Percentiles rank a stretch among this genome's conserved stretches.
Evolutionary conservation across 148 eudicot genomes (phyloP).

Genomic region (Rhododendron ferrugineum): DNA sequence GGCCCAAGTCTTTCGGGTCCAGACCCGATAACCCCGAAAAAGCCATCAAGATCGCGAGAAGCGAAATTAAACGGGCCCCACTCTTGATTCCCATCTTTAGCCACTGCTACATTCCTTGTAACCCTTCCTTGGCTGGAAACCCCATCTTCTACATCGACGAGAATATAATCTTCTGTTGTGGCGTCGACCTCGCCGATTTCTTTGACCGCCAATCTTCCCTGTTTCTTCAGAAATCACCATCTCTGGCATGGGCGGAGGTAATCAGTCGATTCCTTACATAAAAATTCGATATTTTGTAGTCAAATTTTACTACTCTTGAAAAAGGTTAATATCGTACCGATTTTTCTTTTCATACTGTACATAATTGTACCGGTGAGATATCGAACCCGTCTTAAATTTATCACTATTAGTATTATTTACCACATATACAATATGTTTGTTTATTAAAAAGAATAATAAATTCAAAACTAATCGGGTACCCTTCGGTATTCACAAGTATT

Average conservation of each 20-base stretch:
- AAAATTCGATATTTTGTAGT: too few relatives aligned
- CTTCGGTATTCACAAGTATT: too few relatives aligned
- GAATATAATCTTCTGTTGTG: conserved; percentile 75
- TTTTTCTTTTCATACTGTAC: too few relatives aligned
- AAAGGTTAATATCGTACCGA: too few relatives aligned
- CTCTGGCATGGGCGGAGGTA: conserved; percentile 30
- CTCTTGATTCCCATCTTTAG: conserved; percentile 69
- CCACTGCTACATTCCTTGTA: conserved; percentile 84
- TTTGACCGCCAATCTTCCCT: conserved; percentile 53
- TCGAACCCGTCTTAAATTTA: too few relatives aligned
- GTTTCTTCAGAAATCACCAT: conserved; percentile 8
- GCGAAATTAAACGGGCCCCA: conserved; percentile 64
- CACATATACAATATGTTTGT: too few relatives aligned
- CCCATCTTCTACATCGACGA: conserved; percentile 84
- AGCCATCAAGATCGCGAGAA: conserved; percentile 57
- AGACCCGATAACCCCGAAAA: conserved; percentile 63
- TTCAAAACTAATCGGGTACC: too few relatives aligned
- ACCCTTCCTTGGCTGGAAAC: conserved; percentile 76
- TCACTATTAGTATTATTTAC: too few relatives aligned
- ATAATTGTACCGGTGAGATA: too few relatives aligned
- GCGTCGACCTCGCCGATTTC: conserved; percentile 69
- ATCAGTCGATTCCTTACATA: too few relatives aligned
- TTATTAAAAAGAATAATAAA: too few relatives aligned
- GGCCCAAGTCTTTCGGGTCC: conserved; percentile 82
- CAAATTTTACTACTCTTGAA: too few relatives aligned